Base-by-base conservation (phyloP, 352 stramenopile genomes). In the Pythium apleroticum region DNA sequence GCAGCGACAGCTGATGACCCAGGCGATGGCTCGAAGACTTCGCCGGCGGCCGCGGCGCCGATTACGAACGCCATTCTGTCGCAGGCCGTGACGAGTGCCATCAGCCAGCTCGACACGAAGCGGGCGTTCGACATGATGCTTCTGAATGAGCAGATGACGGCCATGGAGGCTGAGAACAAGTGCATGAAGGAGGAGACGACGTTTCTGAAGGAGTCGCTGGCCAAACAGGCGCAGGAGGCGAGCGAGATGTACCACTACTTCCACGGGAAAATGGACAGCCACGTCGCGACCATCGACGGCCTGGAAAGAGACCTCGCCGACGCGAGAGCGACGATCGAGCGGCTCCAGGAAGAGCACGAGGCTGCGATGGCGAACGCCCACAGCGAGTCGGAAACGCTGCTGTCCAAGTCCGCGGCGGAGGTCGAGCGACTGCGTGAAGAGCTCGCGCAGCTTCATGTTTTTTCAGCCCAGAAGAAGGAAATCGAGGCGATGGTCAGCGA, bases 181-280 rank as follows among this genome's bases (percentile, higher is more conserved):
- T 72, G 60, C 11, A 20, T 80, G 22, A 80, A 80, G n/a, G 66
- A 78, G 7, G 77, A 90, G 50, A 73, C 77, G 8, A 48, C 63
- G 20, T 78, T 88, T 41, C 52, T 92, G 8, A 83, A 82, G 41
- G 57, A 77, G 20, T 56, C 65, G 28, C 45, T 88, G 50, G 73
- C 65, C 15, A 77, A 72, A 15, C 73, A 78, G 39, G 78, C 65
- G 1, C 72, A 76, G 20, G 80, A 93, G 35, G 77, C 94, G 59
- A 86, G 72, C 46, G 90, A 96, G 27, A 91, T 96, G 68, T 95
- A 95, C 60, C 90, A 90, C 55, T 94, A 95, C 62, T 84, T 96
- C 30, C 86, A 95, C 58, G 76, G 79, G 25, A 94, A 94, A 43
- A 78, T 95, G 20, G 88, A 97, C 59, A 70, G 81, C 45, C 85